phyloP scores from a whole-genome alignment of 305 asterid genomes.

The Fraxinus ornus region DNA sequence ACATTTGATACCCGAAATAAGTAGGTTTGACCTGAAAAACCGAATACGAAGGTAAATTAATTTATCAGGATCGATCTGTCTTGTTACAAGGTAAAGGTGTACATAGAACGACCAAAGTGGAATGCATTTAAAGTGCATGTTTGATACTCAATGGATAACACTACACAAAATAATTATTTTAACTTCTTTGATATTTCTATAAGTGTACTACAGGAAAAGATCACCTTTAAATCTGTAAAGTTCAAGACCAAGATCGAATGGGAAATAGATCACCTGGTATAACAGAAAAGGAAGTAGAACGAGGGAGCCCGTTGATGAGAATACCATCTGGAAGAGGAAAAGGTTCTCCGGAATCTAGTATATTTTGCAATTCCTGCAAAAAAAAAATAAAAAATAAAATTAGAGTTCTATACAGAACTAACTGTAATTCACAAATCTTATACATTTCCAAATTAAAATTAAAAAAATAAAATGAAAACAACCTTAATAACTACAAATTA shows the following conservation, averaged over 20 bases:
- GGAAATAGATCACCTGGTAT: conserved; percentile 42
- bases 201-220: background rate
- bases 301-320: conserved; percentile 64
- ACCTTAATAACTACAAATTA: background rate
- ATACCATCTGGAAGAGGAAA: conserved; percentile 61
- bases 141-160: background rate
- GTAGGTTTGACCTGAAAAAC: conserved; percentile 50
- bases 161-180: background rate
- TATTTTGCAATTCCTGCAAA: conserved; percentile 49
- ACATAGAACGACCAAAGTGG: background rate
- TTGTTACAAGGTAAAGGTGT: background rate
- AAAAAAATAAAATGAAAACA: background rate
- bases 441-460: background rate
- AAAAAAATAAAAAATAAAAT: background rate
- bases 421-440: background rate
- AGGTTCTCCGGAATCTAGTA: conserved; percentile 46
- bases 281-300: conserved; percentile 40
- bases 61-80: background rate
- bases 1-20: conserved; percentile 68
- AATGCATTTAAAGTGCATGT: background rate
- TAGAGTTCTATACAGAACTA: background rate
- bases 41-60: background rate
- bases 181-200: background rate
- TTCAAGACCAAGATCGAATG: background rate
- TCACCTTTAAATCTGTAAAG: background rate